Evolutionary conservation across 257 asterid species (phyloP), one percentile per base, ranked within the genome.

Genomic region (Solanum lycopersicoides): DNA sequence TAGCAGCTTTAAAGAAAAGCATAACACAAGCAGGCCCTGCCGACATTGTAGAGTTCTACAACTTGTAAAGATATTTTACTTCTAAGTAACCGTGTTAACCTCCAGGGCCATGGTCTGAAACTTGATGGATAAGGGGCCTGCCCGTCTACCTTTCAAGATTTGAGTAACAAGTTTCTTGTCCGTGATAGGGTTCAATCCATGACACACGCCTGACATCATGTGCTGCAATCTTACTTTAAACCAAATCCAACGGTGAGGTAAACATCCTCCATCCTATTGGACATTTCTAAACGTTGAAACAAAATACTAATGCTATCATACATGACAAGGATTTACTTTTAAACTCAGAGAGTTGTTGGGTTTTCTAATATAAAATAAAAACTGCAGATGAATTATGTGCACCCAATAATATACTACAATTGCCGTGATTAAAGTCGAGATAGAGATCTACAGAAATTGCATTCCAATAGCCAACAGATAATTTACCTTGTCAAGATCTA

Each of bases 401-500:
- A 39, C 28, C 59, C 21, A 41, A 6, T 2, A 41, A 28, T 13
- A 75, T 23, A 76, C 11, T 6, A 12, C 1, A 6, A 4, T 1
- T 76, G 59, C 9, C 8, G 7, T 0, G 83, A 76, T 42, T 77
- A 44, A 76, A 44, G 4, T 15, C 23, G 25, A 77, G 84, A 32
- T 32, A 32, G 34, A 44, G 15, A 77, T 77, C 39, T 14, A 77
- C 35, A 44, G 23, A 7, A 76, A 7, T 42, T n/a, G 32, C 83
- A 77, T 42, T 3, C 39, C 83, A 77, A 30, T 42, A 77, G 63
- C 14, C 60, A 77, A 12, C 23, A 8, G 84, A 77, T 83, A 18
- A 73, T 37, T 87, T 94, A 94, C 99, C 95, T 42, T 92, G 88
- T 96, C 98, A 80, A 94, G 95, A 91, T 95, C 98, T 5, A 98